These are phyloP conservation scores for Ephemerocybe angulata DNA, from an alignment of 768 basidiomycete genomes.

Conservation along the genomic window DNA sequence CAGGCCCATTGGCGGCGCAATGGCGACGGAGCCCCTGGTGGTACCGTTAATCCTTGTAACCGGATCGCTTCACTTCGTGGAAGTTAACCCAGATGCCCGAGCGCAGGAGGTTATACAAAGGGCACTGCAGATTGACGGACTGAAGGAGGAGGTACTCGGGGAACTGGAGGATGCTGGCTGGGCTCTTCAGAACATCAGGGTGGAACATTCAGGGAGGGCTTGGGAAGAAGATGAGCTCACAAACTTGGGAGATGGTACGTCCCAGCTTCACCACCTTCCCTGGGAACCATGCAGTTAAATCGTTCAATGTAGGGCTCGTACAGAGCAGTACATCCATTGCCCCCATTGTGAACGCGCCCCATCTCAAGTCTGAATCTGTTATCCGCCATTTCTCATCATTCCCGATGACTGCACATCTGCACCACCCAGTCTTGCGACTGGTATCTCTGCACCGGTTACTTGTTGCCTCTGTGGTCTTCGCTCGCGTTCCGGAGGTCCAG, in stretches of 20 bases:
- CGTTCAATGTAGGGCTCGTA: conserved; percentile 43
- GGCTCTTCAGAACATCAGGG: conserved; percentile 65
- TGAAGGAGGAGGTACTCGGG: conserved; percentile 53
- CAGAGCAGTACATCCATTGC: conserved; percentile 43
- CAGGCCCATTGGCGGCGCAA: not conserved
- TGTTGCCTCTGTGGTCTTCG: conserved; percentile 50
- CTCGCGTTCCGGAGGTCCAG: conserved; percentile 72
- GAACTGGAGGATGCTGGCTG: conserved; percentile 57
- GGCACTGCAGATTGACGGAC: conserved; percentile 44
- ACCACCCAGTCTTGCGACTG: conserved; percentile 62
- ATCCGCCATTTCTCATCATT: conserved; percentile 67
- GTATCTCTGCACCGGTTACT: conserved; percentile 66
- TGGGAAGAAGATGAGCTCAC: conserved; percentile 76
- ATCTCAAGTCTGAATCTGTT: conserved; percentile 27
- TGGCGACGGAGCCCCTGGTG: conserved; percentile 30
- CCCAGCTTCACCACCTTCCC: not conserved
- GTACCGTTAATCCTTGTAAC: conserved; percentile 59
- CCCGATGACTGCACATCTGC: conserved; percentile 63
- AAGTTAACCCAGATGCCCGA: conserved; percentile 49
- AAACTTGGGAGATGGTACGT: conserved; percentile 58
- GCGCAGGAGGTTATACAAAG: conserved; percentile 58
- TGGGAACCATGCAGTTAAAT: not conserved
- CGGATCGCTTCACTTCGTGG: conserved; percentile 60
- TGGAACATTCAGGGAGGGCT: conserved; percentile 51
- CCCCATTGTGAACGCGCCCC: conserved; percentile 45